Evolutionary conservation across 768 basidiomycete genomes (phyloP).

Genomic region (Leccinum sublutescens): DNA sequence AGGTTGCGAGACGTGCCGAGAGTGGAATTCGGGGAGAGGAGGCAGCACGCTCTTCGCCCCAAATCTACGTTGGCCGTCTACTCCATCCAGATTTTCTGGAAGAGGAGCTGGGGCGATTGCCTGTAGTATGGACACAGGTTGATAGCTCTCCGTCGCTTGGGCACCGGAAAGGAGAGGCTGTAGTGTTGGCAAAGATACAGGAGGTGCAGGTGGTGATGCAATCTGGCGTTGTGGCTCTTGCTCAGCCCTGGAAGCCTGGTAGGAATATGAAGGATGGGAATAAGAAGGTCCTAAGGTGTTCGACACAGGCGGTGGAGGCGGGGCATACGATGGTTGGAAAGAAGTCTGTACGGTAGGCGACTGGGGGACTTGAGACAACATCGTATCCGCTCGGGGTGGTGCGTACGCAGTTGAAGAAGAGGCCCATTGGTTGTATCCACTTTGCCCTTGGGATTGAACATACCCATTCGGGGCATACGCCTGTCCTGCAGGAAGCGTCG

Average conservation of each 20-base stretch:
- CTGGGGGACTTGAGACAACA: slow-evolving; percentile 27
- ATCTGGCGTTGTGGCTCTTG: slow-evolving; percentile 15
- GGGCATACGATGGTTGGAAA: slow-evolving; percentile 30
- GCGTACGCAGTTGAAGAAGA: slow-evolving; percentile 21
- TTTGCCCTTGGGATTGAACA: slow-evolving; percentile 26
- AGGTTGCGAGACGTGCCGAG: slow-evolving; percentile 21
- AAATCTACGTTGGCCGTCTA: slow-evolving; percentile 17
- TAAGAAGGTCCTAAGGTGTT: slow-evolving; percentile 16
- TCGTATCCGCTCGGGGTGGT: slow-evolving; percentile 20
- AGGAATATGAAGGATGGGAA: slow-evolving; percentile 12
- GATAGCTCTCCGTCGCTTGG: slow-evolving; percentile 17
- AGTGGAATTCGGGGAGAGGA: slow-evolving; percentile 9
- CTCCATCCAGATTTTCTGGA: slow-evolving; percentile 2
- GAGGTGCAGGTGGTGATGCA: slow-evolving; percentile 10
- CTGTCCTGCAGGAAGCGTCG: slow-evolving; percentile 29
- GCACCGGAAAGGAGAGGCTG: slow-evolving; percentile 12
- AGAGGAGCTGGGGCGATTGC: slow-evolving; percentile 6
- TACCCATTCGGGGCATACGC: slow-evolving; percentile 28
- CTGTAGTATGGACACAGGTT: slow-evolving; percentile 23
- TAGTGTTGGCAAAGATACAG: slow-evolving; percentile 7
- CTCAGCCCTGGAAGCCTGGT: slow-evolving; percentile 8
- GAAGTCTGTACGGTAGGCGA: slow-evolving; percentile 27
- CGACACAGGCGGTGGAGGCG: slow-evolving; percentile 19
- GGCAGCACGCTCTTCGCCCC: slow-evolving; percentile 1
- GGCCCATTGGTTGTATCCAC: slow-evolving; percentile 35